Base-by-base conservation (phyloP, 2,329 filamentous ascomycete genomes). In the Curvularia hawaiiensis region DNA sequence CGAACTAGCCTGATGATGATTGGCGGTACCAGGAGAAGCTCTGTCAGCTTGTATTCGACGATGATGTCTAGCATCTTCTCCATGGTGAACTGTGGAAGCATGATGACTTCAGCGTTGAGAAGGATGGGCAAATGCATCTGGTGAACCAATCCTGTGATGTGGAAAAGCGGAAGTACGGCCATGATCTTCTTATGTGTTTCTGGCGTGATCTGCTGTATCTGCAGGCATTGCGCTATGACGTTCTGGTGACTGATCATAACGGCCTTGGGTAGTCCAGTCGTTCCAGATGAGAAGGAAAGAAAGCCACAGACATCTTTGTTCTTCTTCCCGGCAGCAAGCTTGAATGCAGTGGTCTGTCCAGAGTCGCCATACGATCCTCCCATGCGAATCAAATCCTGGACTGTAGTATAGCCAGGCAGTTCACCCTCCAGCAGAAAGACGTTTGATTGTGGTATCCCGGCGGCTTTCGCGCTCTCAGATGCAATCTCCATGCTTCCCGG, bases 101-200 rank as follows among this genome's bases (percentile, higher is more conserved):
- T 87, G 68, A 85, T 81, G 30, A 89, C 85, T 64, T 88, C 82
- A n/a, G 84, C 85, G 67, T 90, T 89, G 41, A 88, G 76, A 9
- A 86, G 71, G 28, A 89, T 73, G 0, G 88, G 87, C 0, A 89
- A 77, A 67, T 89, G 85, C 58, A 90, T 80, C 38, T 83, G 75
- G 22, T 76, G 72, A 12, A 77, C 74, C 3, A 75, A 65, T 1
- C 73, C 70, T 8, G 72, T 75, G 12, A 77, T 75, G 50, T 76
- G 74, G 54, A 76, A 73, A 1, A 76, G 61, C 0, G 72, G 70
- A 1, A 74, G 61, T 11, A 73, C 72, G 8, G 72, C 69, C 65
- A 75, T 70, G 50, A 74, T 66, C 54, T 74, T 70, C 50, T 78
- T 70, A 51, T 80, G 82, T 0, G 79, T 77, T 3, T 73, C 68